Conservation (phyloP, 1,139 yeast species). For the Scheffersomyces lignicola region DNA sequence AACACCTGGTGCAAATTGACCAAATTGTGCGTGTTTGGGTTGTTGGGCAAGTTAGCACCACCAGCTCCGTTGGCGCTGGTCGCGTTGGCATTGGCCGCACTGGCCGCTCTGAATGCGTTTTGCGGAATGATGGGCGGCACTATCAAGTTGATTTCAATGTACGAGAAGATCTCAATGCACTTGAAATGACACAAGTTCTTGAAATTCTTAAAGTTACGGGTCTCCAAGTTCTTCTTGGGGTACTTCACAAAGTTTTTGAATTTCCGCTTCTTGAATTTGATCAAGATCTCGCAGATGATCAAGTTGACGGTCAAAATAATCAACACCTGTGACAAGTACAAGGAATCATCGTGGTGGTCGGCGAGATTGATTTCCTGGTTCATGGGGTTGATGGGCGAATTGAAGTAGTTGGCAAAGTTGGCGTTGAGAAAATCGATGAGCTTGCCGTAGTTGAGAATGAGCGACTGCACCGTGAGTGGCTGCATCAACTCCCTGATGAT, state of each 20-base stretch:
- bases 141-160: slow-evolving; percentile 29
- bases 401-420: slow-evolving; percentile 18
- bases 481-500: slow-evolving; percentile 21
- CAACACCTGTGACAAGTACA: slow-evolving; percentile 29
- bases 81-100: not conserved
- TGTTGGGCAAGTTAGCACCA: slow-evolving; percentile 7
- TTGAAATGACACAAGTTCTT: slow-evolving; percentile 29
- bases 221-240: slow-evolving; percentile 18
- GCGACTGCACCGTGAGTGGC: slow-evolving; percentile 32
- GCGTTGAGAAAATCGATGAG: slow-evolving; percentile 25
- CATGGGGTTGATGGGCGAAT: slow-evolving; percentile 7
- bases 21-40: slow-evolving; percentile 10
- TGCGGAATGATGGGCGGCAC: slow-evolving; percentile 23
- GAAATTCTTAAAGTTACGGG: slow-evolving; percentile 24
- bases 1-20: slow-evolving; percentile 26
- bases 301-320: slow-evolving; percentile 30
- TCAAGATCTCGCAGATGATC: slow-evolving; percentile 32
- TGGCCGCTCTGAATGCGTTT: slow-evolving; percentile 8
- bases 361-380: slow-evolving; percentile 22
- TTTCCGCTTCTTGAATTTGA: slow-evolving; percentile 28
- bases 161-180: slow-evolving; percentile 28
- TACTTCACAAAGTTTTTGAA: slow-evolving; percentile 20
- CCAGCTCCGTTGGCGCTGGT: slow-evolving; percentile 6
- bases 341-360: slow-evolving; percentile 31
- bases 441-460: slow-evolving; percentile 23